Evolutionary conservation across 192 early-diverging fungal species (phyloP).

Genomic region (Coemansia sp.): DNA sequence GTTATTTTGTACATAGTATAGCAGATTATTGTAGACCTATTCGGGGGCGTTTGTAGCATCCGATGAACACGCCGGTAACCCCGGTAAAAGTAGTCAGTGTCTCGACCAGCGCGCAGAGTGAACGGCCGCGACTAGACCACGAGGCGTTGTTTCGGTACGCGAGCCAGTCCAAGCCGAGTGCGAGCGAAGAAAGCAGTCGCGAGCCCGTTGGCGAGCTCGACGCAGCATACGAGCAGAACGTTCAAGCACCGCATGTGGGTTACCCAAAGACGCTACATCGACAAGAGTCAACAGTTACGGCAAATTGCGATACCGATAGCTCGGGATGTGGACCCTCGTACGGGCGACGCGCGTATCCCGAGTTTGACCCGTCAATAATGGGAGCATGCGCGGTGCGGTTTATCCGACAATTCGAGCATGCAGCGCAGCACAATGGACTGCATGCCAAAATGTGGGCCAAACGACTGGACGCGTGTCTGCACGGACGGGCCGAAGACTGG

Average conservation of each 20-base stretch:
- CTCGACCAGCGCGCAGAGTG: background rate
- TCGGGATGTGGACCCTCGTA: slow-evolving; percentile 16
- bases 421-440: slow-evolving; percentile 51
- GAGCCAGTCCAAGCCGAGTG: background rate
- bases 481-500: slow-evolving; percentile 51
- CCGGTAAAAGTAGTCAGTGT: slow-evolving; percentile 8
- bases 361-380: slow-evolving; percentile 40
- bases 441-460: slow-evolving; percentile 45
- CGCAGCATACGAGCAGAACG: background rate
- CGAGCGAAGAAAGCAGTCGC: background rate
- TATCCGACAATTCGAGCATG: slow-evolving; percentile 47
- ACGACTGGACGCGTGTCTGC: slow-evolving; percentile 45
- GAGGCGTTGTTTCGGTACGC: background rate
- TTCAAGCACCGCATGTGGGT: background rate
- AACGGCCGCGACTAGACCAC: background rate
- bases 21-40: background rate
- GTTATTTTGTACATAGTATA: background rate
- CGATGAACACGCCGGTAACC: slow-evolving; percentile 27
- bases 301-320: background rate
- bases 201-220: background rate
- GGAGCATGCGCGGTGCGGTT: slow-evolving; percentile 43
- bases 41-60: background rate
- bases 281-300: background rate
- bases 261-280: background rate
- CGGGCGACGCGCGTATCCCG: slow-evolving; percentile 44